phyloP scores from a whole-genome alignment of 2,329 filamentous ascomycete genomes.

The Penicillium sp. region DNA sequence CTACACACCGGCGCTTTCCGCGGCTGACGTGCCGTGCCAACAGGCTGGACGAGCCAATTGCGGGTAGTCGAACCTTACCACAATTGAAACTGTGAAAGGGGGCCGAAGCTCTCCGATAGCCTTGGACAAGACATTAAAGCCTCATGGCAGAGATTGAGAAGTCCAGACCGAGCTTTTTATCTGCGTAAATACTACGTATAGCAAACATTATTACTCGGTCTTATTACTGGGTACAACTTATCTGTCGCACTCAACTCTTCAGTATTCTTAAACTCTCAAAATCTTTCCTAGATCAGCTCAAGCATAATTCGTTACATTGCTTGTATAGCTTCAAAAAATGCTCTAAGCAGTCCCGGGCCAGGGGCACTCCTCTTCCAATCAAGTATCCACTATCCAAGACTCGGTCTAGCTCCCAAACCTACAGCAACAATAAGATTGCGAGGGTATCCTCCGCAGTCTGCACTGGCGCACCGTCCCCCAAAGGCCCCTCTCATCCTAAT shows the following conservation, averaged over 20 bases:
- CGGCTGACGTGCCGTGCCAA: slow-evolving; percentile 18
- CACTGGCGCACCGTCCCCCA: background rate
- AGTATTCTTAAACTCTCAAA: too few species aligned
- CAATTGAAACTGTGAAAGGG: slow-evolving; percentile 3
- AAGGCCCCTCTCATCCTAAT: background rate
- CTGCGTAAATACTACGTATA: background rate
- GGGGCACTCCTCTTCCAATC: background rate
- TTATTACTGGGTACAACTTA: too few species aligned
- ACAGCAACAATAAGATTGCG: background rate
- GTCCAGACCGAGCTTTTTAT: background rate
- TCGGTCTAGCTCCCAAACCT: background rate
- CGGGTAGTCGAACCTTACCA: background rate
- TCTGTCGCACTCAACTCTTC: too few species aligned
- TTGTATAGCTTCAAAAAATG: too few species aligned
- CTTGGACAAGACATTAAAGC: too few species aligned
- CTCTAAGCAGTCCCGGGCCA: background rate
- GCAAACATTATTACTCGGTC: too few species aligned
- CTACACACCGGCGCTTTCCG: slow-evolving; percentile 27
- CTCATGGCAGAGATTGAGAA: background rate
- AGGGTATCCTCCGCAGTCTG: background rate
- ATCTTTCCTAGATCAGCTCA: too few species aligned
- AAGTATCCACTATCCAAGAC: background rate
- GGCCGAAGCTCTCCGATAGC: background rate
- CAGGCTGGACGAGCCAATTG: background rate
- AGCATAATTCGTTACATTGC: too few species aligned